Evolutionary conservation across 805 yeast genomes (phyloP), one percentile per base, ranked within the genome.

Genomic region (Candida namnaoensis): DNA sequence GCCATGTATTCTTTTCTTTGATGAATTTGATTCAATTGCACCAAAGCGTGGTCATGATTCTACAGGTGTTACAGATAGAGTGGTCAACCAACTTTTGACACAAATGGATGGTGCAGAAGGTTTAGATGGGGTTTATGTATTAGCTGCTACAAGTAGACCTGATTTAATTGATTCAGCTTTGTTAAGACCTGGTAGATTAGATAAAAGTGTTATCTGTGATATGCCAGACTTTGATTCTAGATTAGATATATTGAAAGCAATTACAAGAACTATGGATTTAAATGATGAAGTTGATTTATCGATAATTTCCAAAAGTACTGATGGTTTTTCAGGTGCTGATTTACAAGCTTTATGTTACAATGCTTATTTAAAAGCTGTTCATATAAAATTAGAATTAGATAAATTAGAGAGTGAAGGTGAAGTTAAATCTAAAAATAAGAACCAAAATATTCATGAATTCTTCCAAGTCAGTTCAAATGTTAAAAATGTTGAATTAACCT

Each of bases 71-170:
- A 93, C 98, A 3, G 99, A 93, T 59, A 74, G 99, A 52, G 96
- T 93, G 35, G 99, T 93, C 25, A 93, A 93, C 62, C 99, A 93
- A 58, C 76, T 93, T 78, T 73, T 93, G 53, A 93, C 99, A 0
- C 97, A 93, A 58, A 90, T 93, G 96, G 99, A 93, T 61, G 99
- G 99, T 65, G 98, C 98, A 1, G 98, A 93, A 60, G 97, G 98
- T 0, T 68, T 90, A 27, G 97, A 90, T 53, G 97, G 98, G 4
- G 98, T 93, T 3, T 91, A 93, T 57, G 96, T 93, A 0, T 68
- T 93, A 25, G 98, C 98, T 0, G 99, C 98, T 1, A 93, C 98
- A 0, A 81, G 93, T 52, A 72, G 99, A 52, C 99, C 99, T 0
- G 99, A 93, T 55, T 71, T 93, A 50, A 90, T 93, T 48, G 99